A percentile compares a stretch with the other conserved stretches of the same genome.
Evolutionary conservation across 805 yeast species (phyloP).

Genomic region (Yamadazyma takamatsuzukensis): DNA sequence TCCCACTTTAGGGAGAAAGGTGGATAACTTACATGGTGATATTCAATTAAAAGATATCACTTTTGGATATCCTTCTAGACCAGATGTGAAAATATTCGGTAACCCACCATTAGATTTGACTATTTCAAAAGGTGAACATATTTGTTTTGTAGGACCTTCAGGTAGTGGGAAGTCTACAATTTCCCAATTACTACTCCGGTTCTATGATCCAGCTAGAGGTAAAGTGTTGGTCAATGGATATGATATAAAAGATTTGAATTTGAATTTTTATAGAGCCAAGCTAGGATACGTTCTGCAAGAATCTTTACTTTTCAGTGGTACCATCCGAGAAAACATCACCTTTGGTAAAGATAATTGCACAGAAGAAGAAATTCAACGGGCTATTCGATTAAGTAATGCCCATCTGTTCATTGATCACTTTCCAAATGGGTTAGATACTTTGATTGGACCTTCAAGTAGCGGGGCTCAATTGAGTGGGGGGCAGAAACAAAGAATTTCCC

Average conservation of each 20-base stretch:
- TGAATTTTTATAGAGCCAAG: conserved; percentile 67
- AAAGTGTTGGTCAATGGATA: conserved; percentile 60
- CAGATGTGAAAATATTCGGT: conserved; percentile 60
- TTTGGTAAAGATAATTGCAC: conserved; percentile 67
- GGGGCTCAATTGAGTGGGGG: conserved; percentile 87
- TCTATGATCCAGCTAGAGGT: conserved; percentile 77
- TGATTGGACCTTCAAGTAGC: conserved; percentile 70
- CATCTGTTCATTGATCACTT: conserved; percentile 62
- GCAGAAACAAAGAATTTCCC: conserved; percentile 87
- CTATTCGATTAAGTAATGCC: conserved; percentile 72
- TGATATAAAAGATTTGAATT: conserved; percentile 59
- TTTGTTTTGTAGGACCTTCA: conserved; percentile 94
- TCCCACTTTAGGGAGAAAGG: conserved; percentile 57
- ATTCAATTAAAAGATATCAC: conserved; percentile 60
- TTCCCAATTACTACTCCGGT: conserved; percentile 71
- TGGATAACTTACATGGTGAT: conserved; percentile 44
- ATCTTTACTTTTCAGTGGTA: conserved; percentile 83
- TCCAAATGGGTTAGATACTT: conserved; percentile 79
- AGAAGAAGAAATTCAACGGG: conserved; percentile 56
- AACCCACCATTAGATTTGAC: conserved; percentile 48
- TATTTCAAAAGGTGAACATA: conserved; percentile 77
- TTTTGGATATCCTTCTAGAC: conserved; percentile 84
- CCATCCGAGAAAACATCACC: conserved; percentile 75
- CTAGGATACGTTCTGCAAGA: conserved; percentile 94
- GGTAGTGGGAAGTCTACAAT: conserved; percentile 95